Conservation (phyloP, 371 early-diverging fungal genomes). For the Choanephora cucurbitarum region DNA sequence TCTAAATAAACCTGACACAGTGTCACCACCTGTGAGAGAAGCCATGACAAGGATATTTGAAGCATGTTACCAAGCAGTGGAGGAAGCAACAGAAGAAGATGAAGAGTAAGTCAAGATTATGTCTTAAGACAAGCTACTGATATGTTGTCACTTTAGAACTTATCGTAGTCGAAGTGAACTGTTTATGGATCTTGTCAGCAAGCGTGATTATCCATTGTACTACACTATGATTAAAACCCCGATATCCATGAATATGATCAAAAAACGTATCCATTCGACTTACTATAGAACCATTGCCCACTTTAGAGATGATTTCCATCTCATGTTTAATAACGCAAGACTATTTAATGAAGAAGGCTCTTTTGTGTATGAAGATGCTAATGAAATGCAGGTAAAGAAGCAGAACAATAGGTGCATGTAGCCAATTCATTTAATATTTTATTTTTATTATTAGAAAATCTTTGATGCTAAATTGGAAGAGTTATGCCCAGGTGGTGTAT, state of each 20-base stretch:
- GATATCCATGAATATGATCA: conserved; percentile 76
- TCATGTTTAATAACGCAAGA: conserved; percentile 83
- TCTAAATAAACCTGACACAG: conserved; percentile 24
- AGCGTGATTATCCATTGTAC: conserved; percentile 80
- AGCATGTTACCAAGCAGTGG: conserved; percentile 56
- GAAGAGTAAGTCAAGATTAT: conserved; percentile 44
- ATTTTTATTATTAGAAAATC: conserved; percentile 20
- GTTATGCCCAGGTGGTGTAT: conserved; percentile 28
- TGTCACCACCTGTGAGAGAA: conserved; percentile 42
- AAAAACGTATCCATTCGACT: conserved; percentile 57
- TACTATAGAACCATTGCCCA: conserved; percentile 55
- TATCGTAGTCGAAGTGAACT: conserved; percentile 60
- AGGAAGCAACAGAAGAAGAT: conserved; percentile 52
- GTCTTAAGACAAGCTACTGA: no score
- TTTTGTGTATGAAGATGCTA: conserved; percentile 79
- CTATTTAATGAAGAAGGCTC: conserved; percentile 80
- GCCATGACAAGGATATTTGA: conserved; percentile 52
- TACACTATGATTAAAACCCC: conserved; percentile 85
- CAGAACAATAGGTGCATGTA: no score
- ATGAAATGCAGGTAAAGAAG: conserved; percentile 49
- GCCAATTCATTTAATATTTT: no score
- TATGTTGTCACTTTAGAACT: background rate
- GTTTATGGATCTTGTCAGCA: conserved; percentile 77
- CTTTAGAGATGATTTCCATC: conserved; percentile 62
- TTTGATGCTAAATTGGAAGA: conserved; percentile 30